A percentile compares a stretch with the other conserved stretches of the same genome.
These are phyloP conservation scores for Earliella scabrosa DNA, from an alignment of 1,284 basidiomycete species.

Conservation along the genomic window DNA sequence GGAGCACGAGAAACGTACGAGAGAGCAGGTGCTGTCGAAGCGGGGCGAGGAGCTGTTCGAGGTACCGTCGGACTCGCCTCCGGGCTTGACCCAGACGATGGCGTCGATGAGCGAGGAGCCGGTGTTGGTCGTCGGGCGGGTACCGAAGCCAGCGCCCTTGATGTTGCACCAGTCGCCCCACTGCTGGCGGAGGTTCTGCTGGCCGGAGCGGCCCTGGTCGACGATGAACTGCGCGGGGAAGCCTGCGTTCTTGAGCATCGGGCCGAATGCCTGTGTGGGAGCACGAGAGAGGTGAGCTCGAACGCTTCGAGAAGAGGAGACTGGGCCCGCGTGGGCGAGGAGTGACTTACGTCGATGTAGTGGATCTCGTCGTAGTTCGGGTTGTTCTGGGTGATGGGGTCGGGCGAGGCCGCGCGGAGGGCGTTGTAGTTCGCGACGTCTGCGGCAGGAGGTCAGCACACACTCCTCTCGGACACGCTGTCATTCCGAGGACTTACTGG, in stretches of 20 bases:
- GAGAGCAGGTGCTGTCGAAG: constrained; percentile 58
- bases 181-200: constrained; percentile 58
- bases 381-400: constrained; percentile 63
- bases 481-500: constrained; percentile 37
- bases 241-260: constrained; percentile 46
- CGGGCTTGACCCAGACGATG: constrained; percentile 72
- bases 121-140: constrained; percentile 60
- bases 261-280: constrained; percentile 47
- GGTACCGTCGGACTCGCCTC: constrained; percentile 70
- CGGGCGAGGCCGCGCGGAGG: constrained; percentile 52
- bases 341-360: constrained; percentile 54
- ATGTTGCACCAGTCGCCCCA: constrained; percentile 69
- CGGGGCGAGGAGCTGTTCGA: constrained; percentile 60
- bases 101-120: constrained; percentile 59
- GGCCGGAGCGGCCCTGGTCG: constrained; percentile 66
- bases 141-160: constrained; percentile 64
- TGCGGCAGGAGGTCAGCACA: constrained; percentile 13
- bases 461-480: not conserved
- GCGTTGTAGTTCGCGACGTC: constrained; percentile 71
- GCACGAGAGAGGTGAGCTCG: not conserved
- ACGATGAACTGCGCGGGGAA: constrained; percentile 69
- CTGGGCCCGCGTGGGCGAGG: not conserved
- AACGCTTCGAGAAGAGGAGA: not conserved
- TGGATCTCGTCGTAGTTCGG: constrained; percentile 64
- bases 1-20: constrained; percentile 40